Conservation (phyloP, 352 stramenopile species). For the Phytopythium montanum region DNA sequence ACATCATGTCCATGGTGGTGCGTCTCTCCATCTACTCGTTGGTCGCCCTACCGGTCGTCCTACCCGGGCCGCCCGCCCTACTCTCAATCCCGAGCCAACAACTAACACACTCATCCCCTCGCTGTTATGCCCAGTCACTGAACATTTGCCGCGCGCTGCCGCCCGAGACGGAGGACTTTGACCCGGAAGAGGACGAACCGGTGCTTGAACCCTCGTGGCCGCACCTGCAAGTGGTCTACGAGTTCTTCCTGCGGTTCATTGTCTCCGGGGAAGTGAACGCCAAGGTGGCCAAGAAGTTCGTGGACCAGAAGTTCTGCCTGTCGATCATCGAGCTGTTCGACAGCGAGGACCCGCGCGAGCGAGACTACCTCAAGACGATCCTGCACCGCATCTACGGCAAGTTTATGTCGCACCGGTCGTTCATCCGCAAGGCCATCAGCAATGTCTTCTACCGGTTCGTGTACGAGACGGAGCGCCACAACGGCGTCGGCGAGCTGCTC, state of each 20-base stretch:
- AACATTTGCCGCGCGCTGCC: conserved; percentile 95
- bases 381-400: conserved; percentile 99
- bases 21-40: too few relatives aligned
- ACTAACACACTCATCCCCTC: neutral
- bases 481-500: conserved; percentile 96
- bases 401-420: conserved; percentile 98
- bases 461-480: conserved; percentile 97
- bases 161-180: conserved; percentile 96
- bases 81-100: neutral
- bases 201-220: conserved; percentile 97
- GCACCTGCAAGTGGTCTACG: conserved; percentile 98
- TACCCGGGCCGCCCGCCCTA: neutral
- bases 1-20: conserved; percentile 92
- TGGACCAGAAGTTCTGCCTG: conserved; percentile 97
- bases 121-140: conserved; percentile 39
- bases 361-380: conserved; percentile 99
- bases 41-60: too few relatives aligned
- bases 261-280: conserved; percentile 96
- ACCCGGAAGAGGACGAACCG: conserved; percentile 98
- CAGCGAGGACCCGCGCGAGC: conserved; percentile 96
- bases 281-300: conserved; percentile 97
- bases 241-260: conserved; percentile 99
- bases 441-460: conserved; percentile 99
- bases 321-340: conserved; percentile 94
- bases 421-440: conserved; percentile 97